Evolutionary conservation across 2,329 filamentous ascomycete species (phyloP), one percentile per base, ranked within the genome.

Genomic region (Aspergillus pseudonomiae): DNA sequence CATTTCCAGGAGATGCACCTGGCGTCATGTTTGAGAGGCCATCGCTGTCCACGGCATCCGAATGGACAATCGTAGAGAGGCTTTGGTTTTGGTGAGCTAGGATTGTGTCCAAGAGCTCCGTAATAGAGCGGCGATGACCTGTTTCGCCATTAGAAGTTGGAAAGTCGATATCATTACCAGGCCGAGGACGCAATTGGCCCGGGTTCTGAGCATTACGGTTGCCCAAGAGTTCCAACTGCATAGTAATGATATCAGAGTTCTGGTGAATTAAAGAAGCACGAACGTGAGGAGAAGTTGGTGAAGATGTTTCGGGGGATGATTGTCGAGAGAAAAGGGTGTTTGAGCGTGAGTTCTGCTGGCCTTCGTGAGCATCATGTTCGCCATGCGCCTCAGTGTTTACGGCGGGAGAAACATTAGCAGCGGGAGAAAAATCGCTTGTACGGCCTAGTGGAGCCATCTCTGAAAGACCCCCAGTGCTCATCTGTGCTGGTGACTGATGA

Each of bases 181-280:
- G 39, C 39, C 66, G 59, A 12, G 68, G 57, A 60, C 61, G 66
- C 46, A 58, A 57, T 50, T 70, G 68, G 19, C 63, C 57, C 12
- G 70, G 67, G 26, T 65, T 62, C 30, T 71, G 68, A 3, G 67
- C 61, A 57, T 68, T 71, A 39, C 73, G 76, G 59, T 74, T 76
- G 10, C 74, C 74, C 53, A 80, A 61, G 10, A 81, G 67, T 57
- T 80, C 78, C 45, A 81, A 65, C 57, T 81, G 78, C 79, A 81
- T 80, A 4, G 79, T 81, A 54, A 80, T 79, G 2, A 79, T 72
- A 62, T 80, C 78, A 1, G 79, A 77, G 59, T 78, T 78, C 53
- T 79, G 78, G 63, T 80, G 78, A 21, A 80, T 76, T 28, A 81
- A 68, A 1, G 79, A 80, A 32, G 79, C 79, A 55, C 79, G 71